phyloP scores from a whole-genome alignment of 1,139 yeast genomes.

The Candida frijolesensis region DNA sequence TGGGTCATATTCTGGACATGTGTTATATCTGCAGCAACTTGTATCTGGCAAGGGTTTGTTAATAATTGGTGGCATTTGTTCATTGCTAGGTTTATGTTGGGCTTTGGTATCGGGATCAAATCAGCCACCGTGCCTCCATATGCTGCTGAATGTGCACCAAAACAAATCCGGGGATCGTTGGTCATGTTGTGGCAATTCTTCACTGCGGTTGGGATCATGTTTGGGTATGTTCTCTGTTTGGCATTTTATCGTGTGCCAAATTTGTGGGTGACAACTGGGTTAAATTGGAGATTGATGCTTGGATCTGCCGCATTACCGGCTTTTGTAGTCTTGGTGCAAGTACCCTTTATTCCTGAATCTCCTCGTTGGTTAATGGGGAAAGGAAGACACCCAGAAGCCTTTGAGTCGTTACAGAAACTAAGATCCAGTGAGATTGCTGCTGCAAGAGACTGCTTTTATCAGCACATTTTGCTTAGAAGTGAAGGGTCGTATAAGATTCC shows the following conservation, averaged over 20 bases:
- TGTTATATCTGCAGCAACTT: slow-evolving; percentile 62
- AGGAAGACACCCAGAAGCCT: slow-evolving; percentile 59
- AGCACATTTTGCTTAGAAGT: slow-evolving; percentile 63
- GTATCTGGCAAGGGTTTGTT: slow-evolving; percentile 77
- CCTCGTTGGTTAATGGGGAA: slow-evolving; percentile 82
- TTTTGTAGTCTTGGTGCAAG: slow-evolving; percentile 62
- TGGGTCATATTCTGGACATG: slow-evolving; percentile 75
- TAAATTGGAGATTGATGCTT: slow-evolving; percentile 81
- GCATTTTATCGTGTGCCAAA: slow-evolving; percentile 49
- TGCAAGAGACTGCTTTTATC: slow-evolving; percentile 77
- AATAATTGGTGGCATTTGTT: slow-evolving; percentile 77
- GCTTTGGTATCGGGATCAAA: slow-evolving; percentile 80
- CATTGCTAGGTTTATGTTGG: slow-evolving; percentile 70
- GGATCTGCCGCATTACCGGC: slow-evolving; percentile 81
- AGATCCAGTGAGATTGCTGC: slow-evolving; percentile 61
- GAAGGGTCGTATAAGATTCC: slow-evolving; percentile 62
- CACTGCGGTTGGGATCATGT: slow-evolving; percentile 85
- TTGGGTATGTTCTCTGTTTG: slow-evolving; percentile 72
- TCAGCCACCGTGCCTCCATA: slow-evolving; percentile 82
- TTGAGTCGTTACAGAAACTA: slow-evolving; percentile 49
- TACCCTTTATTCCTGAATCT: slow-evolving; percentile 74
- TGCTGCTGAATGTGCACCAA: slow-evolving; percentile 81
- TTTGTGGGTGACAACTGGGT: slow-evolving; percentile 44
- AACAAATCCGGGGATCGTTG: slow-evolving; percentile 73
- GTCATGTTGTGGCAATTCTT: slow-evolving; percentile 91